Base-by-base conservation (phyloP, 306 rosid species). In the Carpinus viminea region DNA sequence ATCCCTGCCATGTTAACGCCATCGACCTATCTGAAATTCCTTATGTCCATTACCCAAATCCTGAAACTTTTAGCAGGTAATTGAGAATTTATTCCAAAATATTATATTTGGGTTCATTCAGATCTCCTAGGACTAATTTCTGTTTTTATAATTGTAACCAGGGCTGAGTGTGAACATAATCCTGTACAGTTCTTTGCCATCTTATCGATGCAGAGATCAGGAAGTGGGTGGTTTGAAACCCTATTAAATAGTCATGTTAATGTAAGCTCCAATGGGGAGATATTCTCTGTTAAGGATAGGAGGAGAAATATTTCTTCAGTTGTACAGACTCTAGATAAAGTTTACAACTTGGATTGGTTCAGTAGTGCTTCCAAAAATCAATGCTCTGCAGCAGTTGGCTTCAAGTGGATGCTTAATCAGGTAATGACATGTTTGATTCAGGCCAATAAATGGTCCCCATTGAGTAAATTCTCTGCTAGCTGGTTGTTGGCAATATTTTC, bases 401-500 rank as follows among this genome's bases (percentile, higher is more conserved):
- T 95, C 80, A 95, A 95, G 94, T 95, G 99, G 99, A 95, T 95
- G 99, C 92, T 95, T 80, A 95, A 95, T 85, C 99, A 95, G 97
- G 99, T 95, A 81, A 10, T 21, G 12, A 66, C 75, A 66, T 66
- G 24, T 68, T 50, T 76, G 57, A 51, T 72, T 17, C 4, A 13
- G 45, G 81, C 21, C 4, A 20, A 55, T 73, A 34, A 20, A 9
- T 10, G 1, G 12, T 21, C 16, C 24, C 54, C 50, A 70, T 78
- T 21, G 50, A 31, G 68, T 57, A 17, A 28, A 54, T 74, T 18
- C 62, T 79, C 68, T 47, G 59, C 74, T 56, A 31, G 4, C 47
- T 46, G 47, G 64, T 50, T 18, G 21, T 12, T 28, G 8, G 54
- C 51, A 57, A 26, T 20, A 7, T 57, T 24, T 12, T 61, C 6